Evolutionary conservation across 257 asterid genomes (phyloP).

Genomic region (Craterostigma plantagineum): DNA sequence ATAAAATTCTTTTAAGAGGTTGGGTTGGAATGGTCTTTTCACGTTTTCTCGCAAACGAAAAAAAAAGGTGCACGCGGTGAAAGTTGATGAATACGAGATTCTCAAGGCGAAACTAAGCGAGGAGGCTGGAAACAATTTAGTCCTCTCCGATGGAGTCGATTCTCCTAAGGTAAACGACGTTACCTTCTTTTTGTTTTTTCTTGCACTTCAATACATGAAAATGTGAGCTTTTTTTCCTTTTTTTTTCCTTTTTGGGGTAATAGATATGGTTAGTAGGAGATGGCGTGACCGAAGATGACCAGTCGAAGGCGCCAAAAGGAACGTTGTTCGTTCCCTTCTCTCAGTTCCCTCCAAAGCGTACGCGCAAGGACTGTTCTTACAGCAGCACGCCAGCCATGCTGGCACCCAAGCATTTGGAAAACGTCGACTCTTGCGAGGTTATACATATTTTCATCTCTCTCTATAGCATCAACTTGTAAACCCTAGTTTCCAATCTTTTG

Average conservation of each 20-base stretch:
- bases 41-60: background rate
- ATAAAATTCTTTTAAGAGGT: too few relatives aligned
- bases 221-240: too few relatives aligned
- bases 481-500: background rate
- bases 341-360: slow-evolving; percentile 45
- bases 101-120: slow-evolving; percentile 24
- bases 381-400: slow-evolving; percentile 59
- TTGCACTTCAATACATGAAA: too few relatives aligned
- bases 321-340: slow-evolving; percentile 53
- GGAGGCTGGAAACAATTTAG: slow-evolving; percentile 29
- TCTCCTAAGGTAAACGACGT: slow-evolving; percentile 28
- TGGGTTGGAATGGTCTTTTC: too few relatives aligned
- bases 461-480: too few relatives aligned
- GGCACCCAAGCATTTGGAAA: slow-evolving; percentile 55
- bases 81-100: slow-evolving; percentile 35
- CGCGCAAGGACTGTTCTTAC: slow-evolving; percentile 33
- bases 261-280: slow-evolving; percentile 4
- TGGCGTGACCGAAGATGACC: slow-evolving; percentile 39
- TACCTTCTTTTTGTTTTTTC: background rate
- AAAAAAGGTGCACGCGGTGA: slow-evolving; percentile 24
- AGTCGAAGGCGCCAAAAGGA: slow-evolving; percentile 43
- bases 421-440: slow-evolving; percentile 84
- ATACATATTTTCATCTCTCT: background rate
- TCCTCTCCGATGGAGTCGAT: slow-evolving; percentile 19
- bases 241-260: too few relatives aligned